phyloP scores from a whole-genome alignment of 2,329 filamentous ascomycete species.

The Penicillium freii region DNA sequence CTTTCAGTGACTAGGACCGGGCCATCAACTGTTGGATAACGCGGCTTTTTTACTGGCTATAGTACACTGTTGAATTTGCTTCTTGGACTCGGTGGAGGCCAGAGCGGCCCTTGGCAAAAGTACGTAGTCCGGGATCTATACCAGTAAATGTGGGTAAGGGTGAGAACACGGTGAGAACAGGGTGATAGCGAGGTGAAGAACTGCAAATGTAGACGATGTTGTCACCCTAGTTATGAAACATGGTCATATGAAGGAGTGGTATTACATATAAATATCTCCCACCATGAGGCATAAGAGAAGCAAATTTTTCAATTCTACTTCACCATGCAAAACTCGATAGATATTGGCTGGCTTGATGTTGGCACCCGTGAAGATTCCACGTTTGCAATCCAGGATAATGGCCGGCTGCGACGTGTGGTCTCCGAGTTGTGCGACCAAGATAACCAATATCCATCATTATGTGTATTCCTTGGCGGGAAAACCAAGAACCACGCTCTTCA shows the following conservation, averaged over 20 bases:
- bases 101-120: not conserved
- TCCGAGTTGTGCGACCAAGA: not conserved
- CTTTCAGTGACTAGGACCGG: too few relatives aligned
- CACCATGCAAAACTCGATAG: constrained; percentile 10
- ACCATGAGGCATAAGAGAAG: not conserved
- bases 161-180: too few relatives aligned
- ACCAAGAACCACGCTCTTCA: constrained; percentile 10
- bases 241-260: not conserved
- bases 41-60: not conserved
- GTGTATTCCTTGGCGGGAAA: constrained; percentile 9
- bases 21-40: not conserved
- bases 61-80: not conserved
- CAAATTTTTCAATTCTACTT: not conserved
- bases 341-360: constrained; percentile 17
- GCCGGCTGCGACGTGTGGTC: constrained; percentile 3
- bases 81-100: too few relatives aligned
- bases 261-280: not conserved
- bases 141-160: too few relatives aligned
- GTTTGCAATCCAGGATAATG: constrained; percentile 4
- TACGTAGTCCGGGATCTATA: not conserved
- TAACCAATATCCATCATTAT: constrained; percentile 12
- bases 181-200: too few relatives aligned
- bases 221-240: constrained; percentile 2
- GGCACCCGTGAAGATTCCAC: not conserved
- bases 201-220: too few relatives aligned